Conservation (phyloP, 257 asterid genomes). For the Primulina eburnea region DNA sequence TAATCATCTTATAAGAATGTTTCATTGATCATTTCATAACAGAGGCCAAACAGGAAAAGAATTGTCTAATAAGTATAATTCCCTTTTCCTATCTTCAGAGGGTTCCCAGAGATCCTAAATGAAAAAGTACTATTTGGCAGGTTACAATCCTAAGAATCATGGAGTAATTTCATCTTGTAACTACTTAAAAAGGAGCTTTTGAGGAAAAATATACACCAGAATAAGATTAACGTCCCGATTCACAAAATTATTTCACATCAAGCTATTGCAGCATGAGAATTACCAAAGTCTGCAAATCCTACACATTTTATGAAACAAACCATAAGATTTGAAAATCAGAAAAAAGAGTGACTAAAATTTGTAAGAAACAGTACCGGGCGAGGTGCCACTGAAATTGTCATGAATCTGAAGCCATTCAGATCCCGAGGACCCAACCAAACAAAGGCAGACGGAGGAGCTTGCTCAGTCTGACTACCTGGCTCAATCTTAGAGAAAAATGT, state of each 20-base stretch:
- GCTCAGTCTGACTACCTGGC: slow-evolving; percentile 99
- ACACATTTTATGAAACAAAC: slow-evolving; percentile 3
- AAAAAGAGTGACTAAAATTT: slow-evolving; percentile 11
- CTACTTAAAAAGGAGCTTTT: neutral
- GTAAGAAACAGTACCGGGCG: slow-evolving; percentile 57
- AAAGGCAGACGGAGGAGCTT: slow-evolving; percentile 93
- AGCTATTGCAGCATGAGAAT: slow-evolving; percentile 22
- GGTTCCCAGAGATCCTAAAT: neutral
- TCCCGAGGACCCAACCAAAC: slow-evolving; percentile 87
- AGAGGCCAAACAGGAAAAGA: slow-evolving; percentile 9
- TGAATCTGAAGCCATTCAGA: slow-evolving; percentile 78
- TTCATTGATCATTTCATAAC: neutral
- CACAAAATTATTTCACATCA: neutral
- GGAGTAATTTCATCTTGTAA: neutral
- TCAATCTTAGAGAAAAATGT: slow-evolving; percentile 60
- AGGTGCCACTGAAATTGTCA: slow-evolving; percentile 98
- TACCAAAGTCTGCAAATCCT: neutral
- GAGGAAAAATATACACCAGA: neutral
- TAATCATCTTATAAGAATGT: no score
- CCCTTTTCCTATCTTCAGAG: neutral
- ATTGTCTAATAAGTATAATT: neutral
- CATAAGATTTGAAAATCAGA: slow-evolving; percentile 15
- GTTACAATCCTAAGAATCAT: neutral
- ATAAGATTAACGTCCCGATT: neutral
- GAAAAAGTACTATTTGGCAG: slow-evolving; percentile 8